phyloP scores from a whole-genome alignment of 257 asterid species.

The Echites panduratus region DNA sequence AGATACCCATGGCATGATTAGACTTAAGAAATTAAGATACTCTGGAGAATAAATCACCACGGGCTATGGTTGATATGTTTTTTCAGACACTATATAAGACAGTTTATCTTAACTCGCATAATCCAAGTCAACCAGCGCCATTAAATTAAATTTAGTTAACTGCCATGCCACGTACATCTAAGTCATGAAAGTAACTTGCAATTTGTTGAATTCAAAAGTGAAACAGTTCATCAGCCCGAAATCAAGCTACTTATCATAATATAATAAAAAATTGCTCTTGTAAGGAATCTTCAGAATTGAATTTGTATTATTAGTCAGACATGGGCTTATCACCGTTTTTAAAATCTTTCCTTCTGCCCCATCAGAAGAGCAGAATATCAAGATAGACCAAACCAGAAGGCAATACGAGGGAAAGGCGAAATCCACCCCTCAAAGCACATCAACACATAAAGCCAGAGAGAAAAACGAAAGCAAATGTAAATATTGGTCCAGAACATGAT shows the following conservation, averaged over 20 bases:
- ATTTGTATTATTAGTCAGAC: background rate
- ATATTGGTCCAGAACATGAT: background rate
- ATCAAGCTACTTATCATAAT: background rate
- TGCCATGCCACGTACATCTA: background rate
- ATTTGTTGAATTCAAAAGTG: conserved; percentile 5
- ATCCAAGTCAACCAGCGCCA: conserved; percentile 8
- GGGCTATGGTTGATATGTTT: background rate
- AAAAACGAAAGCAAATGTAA: background rate
- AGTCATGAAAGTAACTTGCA: conserved; percentile 2
- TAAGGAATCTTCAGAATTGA: conserved; percentile 1
- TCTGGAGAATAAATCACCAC: background rate
- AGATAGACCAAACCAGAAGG: background rate
- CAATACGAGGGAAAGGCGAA: background rate
- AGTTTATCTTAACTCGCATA: background rate
- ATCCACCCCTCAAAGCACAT: background rate
- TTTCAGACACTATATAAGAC: background rate
- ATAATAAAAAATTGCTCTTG: background rate
- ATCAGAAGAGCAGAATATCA: background rate
- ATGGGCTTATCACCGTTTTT: background rate
- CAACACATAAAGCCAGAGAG: background rate
- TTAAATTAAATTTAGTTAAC: background rate
- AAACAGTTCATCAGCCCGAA: conserved; percentile 1
- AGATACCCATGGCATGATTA: background rate
- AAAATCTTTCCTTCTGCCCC: background rate
- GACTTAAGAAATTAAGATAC: background rate